A percentile compares a stretch with the other conserved stretches of the same genome.
These are phyloP conservation scores for Ceratobasidium theobromae DNA, from an alignment of 1,284 basidiomycete genomes.

Conservation along the genomic window DNA sequence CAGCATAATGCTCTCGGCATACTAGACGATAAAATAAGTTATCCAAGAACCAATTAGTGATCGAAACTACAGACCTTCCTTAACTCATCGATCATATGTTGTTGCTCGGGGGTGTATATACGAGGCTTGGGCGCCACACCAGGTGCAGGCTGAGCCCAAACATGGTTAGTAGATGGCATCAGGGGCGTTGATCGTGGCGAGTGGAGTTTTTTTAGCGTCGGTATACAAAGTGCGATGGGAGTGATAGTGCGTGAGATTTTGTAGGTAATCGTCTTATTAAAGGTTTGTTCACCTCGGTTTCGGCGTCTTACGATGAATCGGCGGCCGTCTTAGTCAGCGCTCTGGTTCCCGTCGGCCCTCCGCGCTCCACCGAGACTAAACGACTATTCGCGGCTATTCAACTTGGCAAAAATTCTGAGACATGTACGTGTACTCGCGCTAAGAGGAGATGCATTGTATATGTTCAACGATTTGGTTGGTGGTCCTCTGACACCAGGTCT, in stretches of 20 bases:
- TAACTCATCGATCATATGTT: slow-evolving; percentile 58
- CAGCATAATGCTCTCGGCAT: slow-evolving; percentile 61
- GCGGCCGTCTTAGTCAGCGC: neutral
- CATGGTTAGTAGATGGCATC: slow-evolving; percentile 48
- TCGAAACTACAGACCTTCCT: slow-evolving; percentile 52
- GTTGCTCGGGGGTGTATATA: slow-evolving; percentile 65
- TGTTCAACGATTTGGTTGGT: no score
- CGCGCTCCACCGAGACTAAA: neutral
- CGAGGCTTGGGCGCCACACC: slow-evolving; percentile 57
- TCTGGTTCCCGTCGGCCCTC: neutral
- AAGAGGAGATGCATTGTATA: no score
- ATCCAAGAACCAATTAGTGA: neutral
- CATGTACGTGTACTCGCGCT: no score
- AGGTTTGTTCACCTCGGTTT: slow-evolving; percentile 20
- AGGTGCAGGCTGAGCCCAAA: slow-evolving; percentile 51
- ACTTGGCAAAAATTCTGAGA: no score
- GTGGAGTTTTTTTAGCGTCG: neutral
- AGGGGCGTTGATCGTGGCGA: neutral
- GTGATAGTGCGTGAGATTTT: slow-evolving; percentile 12
- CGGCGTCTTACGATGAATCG: slow-evolving; percentile 3
- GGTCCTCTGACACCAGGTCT: no score
- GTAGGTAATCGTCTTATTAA: slow-evolving; percentile 9
- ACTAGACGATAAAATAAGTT: slow-evolving; percentile 48
- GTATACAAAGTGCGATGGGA: neutral
- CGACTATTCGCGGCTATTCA: no score